phyloP scores from a whole-genome alignment of 208 protist genomes.

The Trypanosoma cruzi region DNA sequence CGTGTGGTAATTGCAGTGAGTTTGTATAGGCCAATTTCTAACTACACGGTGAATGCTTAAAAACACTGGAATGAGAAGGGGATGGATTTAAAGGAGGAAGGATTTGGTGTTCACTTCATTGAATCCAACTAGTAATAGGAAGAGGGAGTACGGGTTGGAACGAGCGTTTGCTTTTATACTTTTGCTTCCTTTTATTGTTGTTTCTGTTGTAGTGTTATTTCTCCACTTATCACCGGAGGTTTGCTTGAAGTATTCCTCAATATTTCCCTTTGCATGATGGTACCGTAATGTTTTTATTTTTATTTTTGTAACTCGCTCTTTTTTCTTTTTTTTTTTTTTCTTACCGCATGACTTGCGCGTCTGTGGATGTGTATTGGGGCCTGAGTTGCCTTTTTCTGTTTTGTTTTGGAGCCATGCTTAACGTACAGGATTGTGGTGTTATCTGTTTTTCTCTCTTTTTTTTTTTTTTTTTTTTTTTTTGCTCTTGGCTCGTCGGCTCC shows the following conservation, averaged over 20 bases:
- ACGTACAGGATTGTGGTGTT: not conserved
- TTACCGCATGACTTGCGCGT: not conserved
- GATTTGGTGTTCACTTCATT: no score
- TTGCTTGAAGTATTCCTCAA: not conserved
- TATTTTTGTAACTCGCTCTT: not conserved
- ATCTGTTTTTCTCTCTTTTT: not conserved
- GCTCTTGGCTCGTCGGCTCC: not conserved
- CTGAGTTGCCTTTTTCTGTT: no score
- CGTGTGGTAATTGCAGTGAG: not conserved
- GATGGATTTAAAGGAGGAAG: not conserved
- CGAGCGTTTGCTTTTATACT: not conserved
- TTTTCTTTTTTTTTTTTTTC: constrained; percentile 7
- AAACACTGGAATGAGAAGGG: not conserved
- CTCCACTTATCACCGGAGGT: not conserved
- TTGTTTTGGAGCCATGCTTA: no score
- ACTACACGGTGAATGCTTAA: no score
- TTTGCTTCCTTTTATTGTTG: not conserved
- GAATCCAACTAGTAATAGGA: no score
- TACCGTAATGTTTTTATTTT: no score
- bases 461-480: not conserved
- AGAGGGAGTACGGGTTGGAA: not conserved
- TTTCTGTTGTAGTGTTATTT: not conserved
- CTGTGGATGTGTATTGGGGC: no score
- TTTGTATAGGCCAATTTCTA: not conserved
- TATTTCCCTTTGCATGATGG: no score